Evolutionary conservation across 805 yeast species (phyloP), one percentile per base, ranked within the genome.

Genomic region (Ogataea nakhonphanomensis): DNA sequence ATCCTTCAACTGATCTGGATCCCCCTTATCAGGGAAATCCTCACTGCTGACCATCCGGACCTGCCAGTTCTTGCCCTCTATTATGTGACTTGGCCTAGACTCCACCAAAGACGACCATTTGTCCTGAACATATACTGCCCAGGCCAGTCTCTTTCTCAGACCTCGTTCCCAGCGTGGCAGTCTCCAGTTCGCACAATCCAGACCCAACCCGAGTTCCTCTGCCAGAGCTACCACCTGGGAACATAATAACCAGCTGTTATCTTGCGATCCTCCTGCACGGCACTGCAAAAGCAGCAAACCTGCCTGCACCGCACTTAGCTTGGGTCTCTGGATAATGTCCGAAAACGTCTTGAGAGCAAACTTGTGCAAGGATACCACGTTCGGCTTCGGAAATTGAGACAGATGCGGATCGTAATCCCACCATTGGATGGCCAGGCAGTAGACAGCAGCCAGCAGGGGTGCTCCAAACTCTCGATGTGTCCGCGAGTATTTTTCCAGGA

Each of bases 81-180:
- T 75, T 25, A 84, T 73, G 60, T 88, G 95, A 0, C 95, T 82
- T 2, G 96, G 95, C 30, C 96, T 69, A 0, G 90, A 78, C 55
- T 87, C 95, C 38, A 79, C 77, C 35, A 90, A 64, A 1, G 95
- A 70, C 8, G 83, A 72, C 98, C 98, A 91, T 58, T 90, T 88
- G 55, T 89, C 96, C 60, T 89, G 95, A 37, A 84, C 69, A 70
- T 79, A 91, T 1, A 89, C 93, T 0, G 97, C 97, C 98, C 99
- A 91, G 1, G 97, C 95, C 35, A 91, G 64, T 43, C 98, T 70
- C 51, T 87, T 76, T 37, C 99, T 71, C 35, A 91, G 65, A 5
- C 95, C 95, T 36, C 95, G 71, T 57, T 91, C 99, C 98, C 98
- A 93, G 52, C 83, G 81, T 0, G 98, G 98, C 25, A 91, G 65